Conservation (phyloP, 495 filamentous ascomycete species). For the Xylaria scruposa region DNA sequence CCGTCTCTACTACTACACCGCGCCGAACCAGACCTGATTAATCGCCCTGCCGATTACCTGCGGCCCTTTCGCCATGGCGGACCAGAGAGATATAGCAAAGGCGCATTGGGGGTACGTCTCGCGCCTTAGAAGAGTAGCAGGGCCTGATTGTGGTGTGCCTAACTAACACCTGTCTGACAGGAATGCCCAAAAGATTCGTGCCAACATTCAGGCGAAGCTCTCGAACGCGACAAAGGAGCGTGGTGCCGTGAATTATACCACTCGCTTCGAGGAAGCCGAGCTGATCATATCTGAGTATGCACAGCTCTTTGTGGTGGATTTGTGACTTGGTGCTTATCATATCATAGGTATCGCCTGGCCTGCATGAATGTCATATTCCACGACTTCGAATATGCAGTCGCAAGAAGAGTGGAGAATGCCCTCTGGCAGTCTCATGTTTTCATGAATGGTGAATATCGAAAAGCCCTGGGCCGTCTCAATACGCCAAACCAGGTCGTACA, state of each 20-base stretch:
- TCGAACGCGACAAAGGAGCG: constrained; percentile 36
- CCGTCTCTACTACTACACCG: constrained; percentile 20
- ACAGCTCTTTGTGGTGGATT: constrained; percentile 1
- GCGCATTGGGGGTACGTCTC: constrained; percentile 40
- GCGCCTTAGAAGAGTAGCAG: not conserved
- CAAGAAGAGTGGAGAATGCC: constrained; percentile 66
- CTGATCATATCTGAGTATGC: constrained; percentile 41
- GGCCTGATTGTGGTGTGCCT: constrained; percentile 4
- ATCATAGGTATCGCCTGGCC: constrained; percentile 67
- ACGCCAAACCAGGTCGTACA: constrained; percentile 69
- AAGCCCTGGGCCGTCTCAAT: constrained; percentile 55
- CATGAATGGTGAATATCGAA: constrained; percentile 79
- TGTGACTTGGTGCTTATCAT: constrained; percentile 33
- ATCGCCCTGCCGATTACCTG: constrained; percentile 6
- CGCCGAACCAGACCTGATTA: constrained; percentile 19
- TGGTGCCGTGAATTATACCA: constrained; percentile 33
- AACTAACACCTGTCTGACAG: constrained; percentile 31
- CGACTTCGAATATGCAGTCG: constrained; percentile 73
- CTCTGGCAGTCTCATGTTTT: constrained; percentile 83
- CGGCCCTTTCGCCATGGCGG: constrained; percentile 32
- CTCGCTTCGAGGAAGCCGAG: constrained; percentile 42
- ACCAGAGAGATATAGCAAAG: constrained; percentile 35
- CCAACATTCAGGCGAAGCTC: constrained; percentile 36
- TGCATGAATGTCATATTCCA: constrained; percentile 75
- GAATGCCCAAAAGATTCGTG: constrained; percentile 41